A percentile compares a stretch with the other conserved stretches of the same genome.
Evolutionary conservation across 2,329 filamentous ascomycete species (phyloP).

Genomic region (Lachnellula hyalina): DNA sequence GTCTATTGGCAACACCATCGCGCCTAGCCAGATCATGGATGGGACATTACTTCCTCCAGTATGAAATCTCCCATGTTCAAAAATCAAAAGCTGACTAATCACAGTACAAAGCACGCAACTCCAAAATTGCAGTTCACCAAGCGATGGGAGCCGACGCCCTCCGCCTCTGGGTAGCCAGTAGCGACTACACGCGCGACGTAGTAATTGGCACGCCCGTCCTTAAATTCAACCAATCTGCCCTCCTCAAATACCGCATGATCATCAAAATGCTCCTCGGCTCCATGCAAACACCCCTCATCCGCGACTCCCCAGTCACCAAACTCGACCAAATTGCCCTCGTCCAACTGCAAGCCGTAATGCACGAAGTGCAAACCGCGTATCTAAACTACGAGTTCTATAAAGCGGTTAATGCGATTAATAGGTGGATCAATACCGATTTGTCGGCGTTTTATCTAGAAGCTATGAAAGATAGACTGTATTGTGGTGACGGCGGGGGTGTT

Average conservation of each 20-base stretch:
- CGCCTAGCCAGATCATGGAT: slow-evolving; percentile 77
- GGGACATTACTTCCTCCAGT: slow-evolving; percentile 67
- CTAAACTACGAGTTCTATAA: slow-evolving; percentile 76
- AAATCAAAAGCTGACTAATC: not conserved
- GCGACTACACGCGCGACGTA: slow-evolving; percentile 87
- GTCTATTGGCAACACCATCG: slow-evolving; percentile 83
- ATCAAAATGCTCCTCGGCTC: slow-evolving; percentile 87
- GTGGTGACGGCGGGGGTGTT: slow-evolving; percentile 62
- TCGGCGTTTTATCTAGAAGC: slow-evolving; percentile 94
- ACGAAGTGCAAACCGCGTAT: slow-evolving; percentile 60
- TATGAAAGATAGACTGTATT: slow-evolving; percentile 88
- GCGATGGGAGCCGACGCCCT: slow-evolving; percentile 81
- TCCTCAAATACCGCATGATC: slow-evolving; percentile 84
- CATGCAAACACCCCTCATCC: slow-evolving; percentile 41
- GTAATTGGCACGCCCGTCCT: slow-evolving; percentile 74
- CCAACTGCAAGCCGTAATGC: slow-evolving; percentile 63
- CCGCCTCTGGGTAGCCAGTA: slow-evolving; percentile 84
- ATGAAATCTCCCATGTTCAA: slow-evolving; percentile 27
- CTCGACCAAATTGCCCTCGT: slow-evolving; percentile 72
- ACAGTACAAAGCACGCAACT: slow-evolving; percentile 43
- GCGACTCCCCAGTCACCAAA: slow-evolving; percentile 47
- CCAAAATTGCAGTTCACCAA: slow-evolving; percentile 47
- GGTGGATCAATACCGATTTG: slow-evolving; percentile 76
- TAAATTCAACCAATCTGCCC: slow-evolving; percentile 65
- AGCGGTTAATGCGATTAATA: slow-evolving; percentile 66